These are phyloP conservation scores for Penicillium macrosclerotiorum DNA, from an alignment of 495 filamentous ascomycete species.

Conservation along the genomic window DNA sequence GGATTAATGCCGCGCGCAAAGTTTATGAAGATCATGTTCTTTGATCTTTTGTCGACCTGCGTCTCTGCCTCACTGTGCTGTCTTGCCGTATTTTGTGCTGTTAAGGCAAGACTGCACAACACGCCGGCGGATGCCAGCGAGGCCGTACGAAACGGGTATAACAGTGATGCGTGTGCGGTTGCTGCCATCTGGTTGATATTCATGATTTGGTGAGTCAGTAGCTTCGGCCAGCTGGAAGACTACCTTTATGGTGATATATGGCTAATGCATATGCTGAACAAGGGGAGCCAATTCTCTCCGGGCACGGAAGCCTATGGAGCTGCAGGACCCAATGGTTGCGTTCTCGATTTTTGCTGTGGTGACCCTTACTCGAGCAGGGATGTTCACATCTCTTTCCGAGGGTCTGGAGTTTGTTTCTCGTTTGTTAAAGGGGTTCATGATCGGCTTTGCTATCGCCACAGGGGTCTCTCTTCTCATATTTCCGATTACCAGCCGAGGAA, in stretches of 20 bases:
- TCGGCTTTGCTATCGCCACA: constrained; percentile 62
- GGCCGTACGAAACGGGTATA: constrained; percentile 23
- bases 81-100: constrained; percentile 61
- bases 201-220: constrained; percentile 66
- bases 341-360: constrained; percentile 67
- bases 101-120: constrained; percentile 64
- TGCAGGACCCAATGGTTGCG: constrained; percentile 68
- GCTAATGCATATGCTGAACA: constrained; percentile 4
- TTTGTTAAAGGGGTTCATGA: constrained; percentile 61
- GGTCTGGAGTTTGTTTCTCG: constrained; percentile 51
- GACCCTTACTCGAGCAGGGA: constrained; percentile 44
- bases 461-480: constrained; percentile 63
- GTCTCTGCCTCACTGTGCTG: constrained; percentile 60
- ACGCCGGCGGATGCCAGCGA: constrained; percentile 27
- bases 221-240: too few relatives aligned
- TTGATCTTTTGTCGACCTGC: constrained; percentile 57
- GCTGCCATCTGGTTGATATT: constrained; percentile 73
- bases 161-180: constrained; percentile 64
- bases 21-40: constrained; percentile 68
- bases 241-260: too few relatives aligned
- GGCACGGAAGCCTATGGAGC: constrained; percentile 58
- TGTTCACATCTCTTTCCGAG: constrained; percentile 48
- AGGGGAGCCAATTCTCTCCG: constrained; percentile 44
- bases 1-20: constrained; percentile 69
- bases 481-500: constrained; percentile 59